Conservation (phyloP, 2,329 filamentous ascomycete species). For the Scytalidium lignicola region DNA sequence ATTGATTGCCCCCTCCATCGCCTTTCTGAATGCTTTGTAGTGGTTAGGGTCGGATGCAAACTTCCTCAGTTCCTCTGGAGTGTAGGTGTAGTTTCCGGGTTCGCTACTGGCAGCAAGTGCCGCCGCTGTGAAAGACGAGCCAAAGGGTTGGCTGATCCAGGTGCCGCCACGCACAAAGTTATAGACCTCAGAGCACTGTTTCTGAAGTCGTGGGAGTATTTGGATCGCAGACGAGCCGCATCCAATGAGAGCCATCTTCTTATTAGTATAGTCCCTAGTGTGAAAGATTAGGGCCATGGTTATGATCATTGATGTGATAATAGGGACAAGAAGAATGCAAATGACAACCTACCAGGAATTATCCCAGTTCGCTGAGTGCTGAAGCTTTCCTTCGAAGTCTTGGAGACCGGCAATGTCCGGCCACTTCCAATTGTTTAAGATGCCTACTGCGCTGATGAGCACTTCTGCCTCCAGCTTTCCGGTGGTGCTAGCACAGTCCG, state of each 20-base stretch:
- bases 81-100: constrained; percentile 16
- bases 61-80: constrained; percentile 29
- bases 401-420: too few relatives aligned
- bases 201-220: constrained; percentile 27
- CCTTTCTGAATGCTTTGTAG: constrained; percentile 34
- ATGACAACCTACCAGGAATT: too few relatives aligned
- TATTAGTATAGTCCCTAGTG: constrained; percentile 19
- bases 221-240: constrained; percentile 29
- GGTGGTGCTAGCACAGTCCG: too few relatives aligned
- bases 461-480: constrained; percentile 25
- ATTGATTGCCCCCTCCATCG: constrained; percentile 28
- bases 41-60: constrained; percentile 35
- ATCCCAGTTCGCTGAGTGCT: too few relatives aligned
- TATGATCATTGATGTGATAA: too few relatives aligned
- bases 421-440: constrained; percentile 1
- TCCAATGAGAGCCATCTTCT: constrained; percentile 27
- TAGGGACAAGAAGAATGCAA: too few relatives aligned
- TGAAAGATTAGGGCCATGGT: too few relatives aligned
- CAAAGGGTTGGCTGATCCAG: constrained; percentile 22
- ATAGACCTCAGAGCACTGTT: constrained; percentile 41
- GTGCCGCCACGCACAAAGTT: constrained; percentile 45
- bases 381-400: too few relatives aligned
- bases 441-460: constrained; percentile 34
- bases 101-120: too few relatives aligned
- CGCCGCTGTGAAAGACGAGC: background rate